Percentiles rank a stretch among this genome's conserved stretches.
Evolutionary conservation across 495 filamentous ascomycete genomes (phyloP).

Genomic region (Hyphodiscus hymeniophilus): DNA sequence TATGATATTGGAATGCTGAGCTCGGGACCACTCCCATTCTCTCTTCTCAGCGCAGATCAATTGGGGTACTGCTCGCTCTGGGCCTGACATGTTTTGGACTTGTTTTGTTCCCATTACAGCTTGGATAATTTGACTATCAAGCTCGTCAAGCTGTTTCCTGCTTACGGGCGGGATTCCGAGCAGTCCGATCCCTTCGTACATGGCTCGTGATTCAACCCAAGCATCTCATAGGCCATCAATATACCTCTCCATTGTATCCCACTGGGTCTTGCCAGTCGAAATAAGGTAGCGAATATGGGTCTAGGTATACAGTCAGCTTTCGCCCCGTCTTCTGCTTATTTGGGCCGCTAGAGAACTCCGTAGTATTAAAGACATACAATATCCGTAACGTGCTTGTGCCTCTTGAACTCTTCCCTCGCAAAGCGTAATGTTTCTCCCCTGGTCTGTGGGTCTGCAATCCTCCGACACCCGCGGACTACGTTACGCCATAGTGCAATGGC

Average conservation of each 20-base stretch:
- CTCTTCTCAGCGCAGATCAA: too few relatives aligned
- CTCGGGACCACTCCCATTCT: too few relatives aligned
- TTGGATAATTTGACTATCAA: too few relatives aligned
- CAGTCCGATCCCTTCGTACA: too few relatives aligned
- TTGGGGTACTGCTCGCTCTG: too few relatives aligned
- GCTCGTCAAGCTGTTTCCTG: too few relatives aligned
- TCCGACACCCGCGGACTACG: slow-evolving; percentile 42
- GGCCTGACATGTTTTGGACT: too few relatives aligned
- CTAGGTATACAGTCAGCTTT: slow-evolving; percentile 8
- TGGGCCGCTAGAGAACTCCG: too few relatives aligned
- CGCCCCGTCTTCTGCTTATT: slow-evolving; percentile 14
- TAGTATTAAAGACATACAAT: slow-evolving; percentile 37
- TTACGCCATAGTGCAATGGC: slow-evolving; percentile 49
- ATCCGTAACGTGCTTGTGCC: slow-evolving; percentile 62
- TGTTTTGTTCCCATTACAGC: too few relatives aligned
- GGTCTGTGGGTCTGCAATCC: slow-evolving; percentile 41
- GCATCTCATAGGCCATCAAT: slow-evolving; percentile 47
- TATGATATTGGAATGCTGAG: too few relatives aligned
- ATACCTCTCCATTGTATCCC: slow-evolving; percentile 51
- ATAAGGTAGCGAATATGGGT: slow-evolving; percentile 47
- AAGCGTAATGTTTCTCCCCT: slow-evolving; percentile 60
- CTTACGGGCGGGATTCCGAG: too few relatives aligned
- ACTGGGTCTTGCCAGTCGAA: slow-evolving; percentile 51
- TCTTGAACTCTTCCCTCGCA: slow-evolving; percentile 69
- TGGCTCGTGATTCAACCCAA: too few relatives aligned